These are phyloP conservation scores for Chlamydomonas sp. DNA, from an alignment of 139 green algal genomes.

Conservation along the genomic window DNA sequence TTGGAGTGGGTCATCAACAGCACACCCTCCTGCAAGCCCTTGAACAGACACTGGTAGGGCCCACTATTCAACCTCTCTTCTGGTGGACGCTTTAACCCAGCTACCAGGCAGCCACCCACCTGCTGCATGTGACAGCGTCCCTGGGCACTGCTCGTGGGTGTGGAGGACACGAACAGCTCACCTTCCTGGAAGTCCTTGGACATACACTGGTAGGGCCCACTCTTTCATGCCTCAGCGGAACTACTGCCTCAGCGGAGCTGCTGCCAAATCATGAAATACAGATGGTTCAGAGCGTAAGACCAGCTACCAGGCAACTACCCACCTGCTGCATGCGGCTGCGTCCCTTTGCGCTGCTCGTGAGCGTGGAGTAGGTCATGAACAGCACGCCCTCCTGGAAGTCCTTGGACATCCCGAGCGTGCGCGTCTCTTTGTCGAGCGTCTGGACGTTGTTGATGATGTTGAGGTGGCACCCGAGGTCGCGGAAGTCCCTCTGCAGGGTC, in stretches of 20 bases:
- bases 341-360: conserved; percentile 35
- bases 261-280: too few relatives aligned
- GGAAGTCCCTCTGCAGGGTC: conserved; percentile 26
- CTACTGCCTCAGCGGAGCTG: too few relatives aligned
- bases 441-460: conserved; percentile 63
- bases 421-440: conserved; percentile 60
- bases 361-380: conserved; percentile 83
- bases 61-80: too few relatives aligned
- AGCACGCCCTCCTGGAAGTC: conserved; percentile 76
- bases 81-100: too few relatives aligned
- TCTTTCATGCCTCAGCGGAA: too few relatives aligned
- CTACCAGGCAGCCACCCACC: conserved; percentile 16
- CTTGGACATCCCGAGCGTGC: conserved; percentile 48
- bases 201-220: too few relatives aligned
- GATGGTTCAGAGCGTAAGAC: too few relatives aligned
- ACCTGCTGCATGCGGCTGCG: conserved; percentile 52
- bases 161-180: conserved; percentile 83
- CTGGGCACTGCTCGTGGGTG: conserved; percentile 38
- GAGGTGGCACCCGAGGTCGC: conserved; percentile 57
- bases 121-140: conserved; percentile 49
- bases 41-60: too few relatives aligned
- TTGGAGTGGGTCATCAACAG: conserved; percentile 86
- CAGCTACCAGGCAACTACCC: too few relatives aligned
- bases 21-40: too few relatives aligned
- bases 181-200: too few relatives aligned